Base-by-base conservation (phyloP, 805 yeast species). In the Metschnikowia proteae region DNA sequence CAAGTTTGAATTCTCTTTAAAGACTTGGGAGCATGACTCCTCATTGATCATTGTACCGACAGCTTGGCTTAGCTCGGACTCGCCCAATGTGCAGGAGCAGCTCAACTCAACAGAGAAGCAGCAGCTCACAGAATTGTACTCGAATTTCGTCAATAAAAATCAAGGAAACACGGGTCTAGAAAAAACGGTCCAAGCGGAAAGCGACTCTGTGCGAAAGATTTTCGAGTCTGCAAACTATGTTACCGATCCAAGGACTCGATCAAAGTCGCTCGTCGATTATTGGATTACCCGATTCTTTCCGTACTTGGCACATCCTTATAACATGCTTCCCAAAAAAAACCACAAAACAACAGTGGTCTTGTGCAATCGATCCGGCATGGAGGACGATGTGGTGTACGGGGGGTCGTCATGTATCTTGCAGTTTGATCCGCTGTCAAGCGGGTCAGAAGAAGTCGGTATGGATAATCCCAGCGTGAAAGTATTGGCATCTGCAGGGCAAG, bases 331-430 rank as follows among this genome's bases (percentile, higher is more conserved):
- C 5, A 60, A 60, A 41, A 57, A 58, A 44, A 52, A 39, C 22
- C 43, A 58, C 6, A 59, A 57, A 22, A 68, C 67, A 3, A 61
- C 69, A 2, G 61, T 84, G 9, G 77, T 84, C 0, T 60, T 82
- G 5, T 81, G 89, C 56, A 89, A 90, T 61, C 71, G 97, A 53
- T 69, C 80, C 7, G 97, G 97, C 0, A 68, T 84, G n/a, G 97
- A 90, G 61, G 82, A 73, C 42, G 79, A 76, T 36, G 76, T 82
- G 1, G 64, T 81, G 53, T 88, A 84, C 53, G 89, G 83, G 1
- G 92, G 95, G 4, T 75, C 87, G 0, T 71, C 81, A 3, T 73
- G 76, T 23, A 79, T 88, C 3, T 63, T 79, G 38, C 75, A 78
- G 51, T 84, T 86, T 55, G 73, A 73, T 52, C 59, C 60, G 11